A percentile compares a stretch with the other conserved stretches of the same genome.
Conservation (phyloP, 495 filamentous ascomycete species). For the Xylaria intraflava region DNA sequence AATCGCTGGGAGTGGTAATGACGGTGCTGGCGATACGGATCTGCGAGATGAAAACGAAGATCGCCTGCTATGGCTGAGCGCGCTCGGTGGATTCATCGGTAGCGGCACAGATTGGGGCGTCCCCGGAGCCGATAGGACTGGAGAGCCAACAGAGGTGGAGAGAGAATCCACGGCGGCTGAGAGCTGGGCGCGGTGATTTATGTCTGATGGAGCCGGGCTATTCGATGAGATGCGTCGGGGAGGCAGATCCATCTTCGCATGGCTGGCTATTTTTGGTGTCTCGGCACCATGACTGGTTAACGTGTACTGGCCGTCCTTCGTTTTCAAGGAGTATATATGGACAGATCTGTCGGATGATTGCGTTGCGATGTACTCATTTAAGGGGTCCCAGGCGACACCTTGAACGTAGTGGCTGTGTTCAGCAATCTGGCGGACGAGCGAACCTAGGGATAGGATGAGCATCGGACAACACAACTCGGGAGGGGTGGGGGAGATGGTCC, state of each 20-base stretch:
- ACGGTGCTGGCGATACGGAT: constrained; percentile 92
- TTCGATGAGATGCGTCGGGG: constrained; percentile 81
- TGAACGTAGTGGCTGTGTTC: constrained; percentile 99
- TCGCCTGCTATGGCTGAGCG: constrained; percentile 80
- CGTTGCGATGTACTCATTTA: constrained; percentile 97
- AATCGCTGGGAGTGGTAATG: constrained; percentile 91
- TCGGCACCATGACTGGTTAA: constrained; percentile 47
- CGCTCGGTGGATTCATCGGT: constrained; percentile 92
- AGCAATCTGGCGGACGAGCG: constrained; percentile 90
- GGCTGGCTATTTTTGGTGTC: constrained; percentile 43
- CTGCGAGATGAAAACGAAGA: constrained; percentile 94
- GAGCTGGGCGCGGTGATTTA: constrained; percentile 51
- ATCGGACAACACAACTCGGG: neutral
- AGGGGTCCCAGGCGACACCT: constrained; percentile 95
- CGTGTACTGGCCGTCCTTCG: constrained; percentile 92
- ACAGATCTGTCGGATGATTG: constrained; percentile 97
- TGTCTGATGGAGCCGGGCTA: constrained; percentile 88
- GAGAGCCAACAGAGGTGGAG: constrained; percentile 62
- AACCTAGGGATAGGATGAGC: constrained; percentile 46
- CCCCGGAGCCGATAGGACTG: constrained; percentile 86
- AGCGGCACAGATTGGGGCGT: constrained; percentile 83
- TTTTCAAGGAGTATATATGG: constrained; percentile 92
- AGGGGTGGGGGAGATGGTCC: neutral
- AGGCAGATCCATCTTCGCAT: constrained; percentile 83
- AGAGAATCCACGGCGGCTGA: constrained; percentile 47